Base-by-base conservation (phyloP, 495 filamentous ascomycete genomes). In the Lophium mytilinum region DNA sequence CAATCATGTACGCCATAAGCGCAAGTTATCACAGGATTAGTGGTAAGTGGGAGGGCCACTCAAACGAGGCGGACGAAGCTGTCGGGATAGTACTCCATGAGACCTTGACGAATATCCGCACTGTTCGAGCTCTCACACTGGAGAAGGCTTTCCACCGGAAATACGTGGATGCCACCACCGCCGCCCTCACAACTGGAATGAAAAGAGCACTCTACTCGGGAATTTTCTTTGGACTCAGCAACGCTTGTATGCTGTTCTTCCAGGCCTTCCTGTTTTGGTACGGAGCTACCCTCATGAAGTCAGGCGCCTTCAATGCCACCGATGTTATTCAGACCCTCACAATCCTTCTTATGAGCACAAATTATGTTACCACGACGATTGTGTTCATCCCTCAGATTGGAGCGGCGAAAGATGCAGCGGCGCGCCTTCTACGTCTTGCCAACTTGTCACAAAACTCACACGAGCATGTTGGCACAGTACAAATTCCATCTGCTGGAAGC, bases 231-330 rank as follows among this genome's bases (percentile, higher is more conserved):
- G 93, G 93, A 2, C 67, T 91, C 17, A 79, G 84, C 18, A 85
- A 92, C 65, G 83, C 84, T 1, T 75, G 78, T 12, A 75, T 83
- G 24, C 78, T 83, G 57, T 90, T 90, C 68, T 75, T 87, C 36
- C 84, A 80, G n/a, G 89, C 90, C 0, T 68, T 95, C 18, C 80
- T 95, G 15, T 93, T 94, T 68, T 95, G 85, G 70, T 93, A 88
- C 67, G 89, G 88, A 4, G 79, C 87, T 0, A 69, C 80, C 4
- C 72, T 95, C 9, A 78, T 83, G 37, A 72, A 74, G 5, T 67
- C 66, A 9, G 65, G 73, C 1, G 57, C 76, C 14, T 77, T 71
- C 59, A 65, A 71, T 30, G 68, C 85, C 0, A 71, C 79, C 1
- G 74, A 80, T 15, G 80, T 94, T 39, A 66, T 96, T 52, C 77